Conservation (phyloP, 495 filamentous ascomycete genomes). For the Chaetomium tenue region DNA sequence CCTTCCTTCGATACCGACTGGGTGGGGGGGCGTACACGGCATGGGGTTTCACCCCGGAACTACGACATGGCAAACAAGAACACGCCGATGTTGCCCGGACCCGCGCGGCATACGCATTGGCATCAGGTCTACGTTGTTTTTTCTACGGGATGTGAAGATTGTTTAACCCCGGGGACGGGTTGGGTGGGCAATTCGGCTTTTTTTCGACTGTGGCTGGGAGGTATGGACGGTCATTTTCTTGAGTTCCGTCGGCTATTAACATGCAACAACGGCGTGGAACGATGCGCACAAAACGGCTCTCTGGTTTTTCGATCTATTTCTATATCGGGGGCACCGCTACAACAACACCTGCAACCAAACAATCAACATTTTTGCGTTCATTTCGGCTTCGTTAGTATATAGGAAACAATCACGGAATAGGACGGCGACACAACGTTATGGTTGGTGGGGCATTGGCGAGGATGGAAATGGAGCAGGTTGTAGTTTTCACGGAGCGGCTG, state of each 20-base stretch:
- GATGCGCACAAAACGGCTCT: not conserved
- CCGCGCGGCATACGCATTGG: not conserved
- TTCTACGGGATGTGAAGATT: not conserved
- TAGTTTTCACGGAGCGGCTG: not conserved
- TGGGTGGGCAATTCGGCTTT: not conserved
- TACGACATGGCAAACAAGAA: not conserved
- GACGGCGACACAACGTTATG: not conserved
- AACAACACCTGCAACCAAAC: not conserved
- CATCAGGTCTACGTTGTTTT: not conserved
- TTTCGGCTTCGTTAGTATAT: slow-evolving; percentile 10
- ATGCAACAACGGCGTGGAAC: not conserved
- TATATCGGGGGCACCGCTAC: not conserved
- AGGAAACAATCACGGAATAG: slow-evolving; percentile 3
- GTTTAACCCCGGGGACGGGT: not conserved
- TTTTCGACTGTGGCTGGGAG: not conserved
- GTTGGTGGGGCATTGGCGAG: not conserved
- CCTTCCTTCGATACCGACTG: not conserved
- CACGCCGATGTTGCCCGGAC: not conserved
- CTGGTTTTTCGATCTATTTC: not conserved
- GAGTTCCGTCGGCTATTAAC: not conserved
- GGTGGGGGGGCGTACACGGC: not conserved
- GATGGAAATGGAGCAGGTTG: not conserved
- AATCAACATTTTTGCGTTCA: not conserved
- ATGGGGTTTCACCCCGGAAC: not conserved
- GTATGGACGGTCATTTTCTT: not conserved